A percentile compares a stretch with the other conserved stretches of the same genome.
phyloP scores from a whole-genome alignment of 495 filamentous ascomycete genomes.

The Xylaria scruposa region DNA sequence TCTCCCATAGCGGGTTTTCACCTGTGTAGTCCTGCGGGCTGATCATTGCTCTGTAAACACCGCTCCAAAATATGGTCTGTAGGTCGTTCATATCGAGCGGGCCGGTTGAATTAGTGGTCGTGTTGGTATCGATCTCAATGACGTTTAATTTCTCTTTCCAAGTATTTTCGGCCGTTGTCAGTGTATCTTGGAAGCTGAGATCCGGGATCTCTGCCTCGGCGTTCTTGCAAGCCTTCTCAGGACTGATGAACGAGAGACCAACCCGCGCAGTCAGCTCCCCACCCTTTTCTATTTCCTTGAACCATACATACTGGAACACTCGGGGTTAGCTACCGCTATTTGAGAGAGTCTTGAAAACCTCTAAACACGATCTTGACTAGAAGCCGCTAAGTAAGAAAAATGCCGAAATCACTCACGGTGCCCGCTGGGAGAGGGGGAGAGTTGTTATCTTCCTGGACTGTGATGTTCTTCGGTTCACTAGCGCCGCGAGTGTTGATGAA shows the following conservation, averaged over 20 bases:
- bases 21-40: slow-evolving; percentile 76
- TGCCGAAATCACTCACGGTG: slow-evolving; percentile 32
- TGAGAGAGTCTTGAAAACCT: background rate
- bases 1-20: slow-evolving; percentile 75
- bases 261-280: slow-evolving; percentile 61
- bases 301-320: slow-evolving; percentile 53
- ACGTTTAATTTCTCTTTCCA: slow-evolving; percentile 67
- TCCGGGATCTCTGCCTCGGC: slow-evolving; percentile 66
- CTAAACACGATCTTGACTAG: background rate
- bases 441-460: slow-evolving; percentile 59
- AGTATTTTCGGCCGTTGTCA: slow-evolving; percentile 53
- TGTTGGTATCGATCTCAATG: slow-evolving; percentile 56
- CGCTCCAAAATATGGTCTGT: slow-evolving; percentile 68
- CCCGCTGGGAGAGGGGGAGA: slow-evolving; percentile 66
- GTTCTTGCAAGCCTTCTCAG: slow-evolving; percentile 65
- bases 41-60: slow-evolving; percentile 68
- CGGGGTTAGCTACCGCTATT: background rate
- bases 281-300: slow-evolving; percentile 51
- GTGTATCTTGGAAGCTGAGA: slow-evolving; percentile 62
- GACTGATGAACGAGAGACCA: slow-evolving; percentile 68
- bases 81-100: slow-evolving; percentile 53
- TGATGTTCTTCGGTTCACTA: slow-evolving; percentile 55
- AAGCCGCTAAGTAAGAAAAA: no score
- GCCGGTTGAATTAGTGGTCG: slow-evolving; percentile 46
- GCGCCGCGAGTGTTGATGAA: slow-evolving; percentile 63